phyloP scores from a whole-genome alignment of 2,329 filamentous ascomycete genomes.

The Epichloe hybrida region DNA sequence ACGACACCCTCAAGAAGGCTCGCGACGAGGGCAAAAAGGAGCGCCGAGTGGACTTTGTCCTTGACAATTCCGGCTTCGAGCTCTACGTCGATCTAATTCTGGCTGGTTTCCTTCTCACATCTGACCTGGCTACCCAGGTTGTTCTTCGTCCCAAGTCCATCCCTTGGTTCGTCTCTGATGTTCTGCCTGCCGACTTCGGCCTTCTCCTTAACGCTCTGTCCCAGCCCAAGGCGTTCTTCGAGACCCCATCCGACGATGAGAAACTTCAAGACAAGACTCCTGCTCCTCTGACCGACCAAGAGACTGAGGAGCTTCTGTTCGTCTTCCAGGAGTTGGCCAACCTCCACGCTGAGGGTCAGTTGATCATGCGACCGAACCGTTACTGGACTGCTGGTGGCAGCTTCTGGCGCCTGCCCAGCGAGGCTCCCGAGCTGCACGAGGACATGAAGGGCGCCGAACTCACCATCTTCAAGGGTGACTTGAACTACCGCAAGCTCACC shows the following conservation, averaged over 20 bases:
- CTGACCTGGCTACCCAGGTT: conserved; percentile 72
- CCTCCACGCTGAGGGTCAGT: conserved; percentile 70
- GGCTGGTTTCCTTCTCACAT: conserved; percentile 74
- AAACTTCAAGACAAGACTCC: conserved; percentile 41
- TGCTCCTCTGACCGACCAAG: conserved; percentile 49
- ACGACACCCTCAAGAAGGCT: conserved; percentile 52
- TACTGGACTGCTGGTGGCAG: conserved; percentile 88
- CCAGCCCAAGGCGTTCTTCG: conserved; percentile 66
- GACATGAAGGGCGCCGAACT: conserved; percentile 76
- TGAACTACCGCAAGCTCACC: conserved; percentile 91
- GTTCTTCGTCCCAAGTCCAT: conserved; percentile 89
- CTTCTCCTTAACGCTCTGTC: conserved; percentile 72
- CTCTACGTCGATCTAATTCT: conserved; percentile 90
- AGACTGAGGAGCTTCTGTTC: conserved; percentile 54
- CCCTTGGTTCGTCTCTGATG: conserved; percentile 97
- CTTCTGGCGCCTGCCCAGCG: conserved; percentile 72
- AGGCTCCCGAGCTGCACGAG: conserved; percentile 53
- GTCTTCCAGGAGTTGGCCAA: conserved; percentile 71
- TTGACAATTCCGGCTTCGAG: conserved; percentile 96
- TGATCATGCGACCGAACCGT: conserved; percentile 68
- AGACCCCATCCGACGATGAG: conserved; percentile 56
- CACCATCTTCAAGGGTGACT: conserved; percentile 91
- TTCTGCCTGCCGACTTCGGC: conserved; percentile 72
- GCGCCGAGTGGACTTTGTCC: conserved; percentile 78
- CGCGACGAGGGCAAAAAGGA: conserved; percentile 50